phyloP scores from a whole-genome alignment of 768 basidiomycete species.

The Udeniomyces megalosporus region DNA sequence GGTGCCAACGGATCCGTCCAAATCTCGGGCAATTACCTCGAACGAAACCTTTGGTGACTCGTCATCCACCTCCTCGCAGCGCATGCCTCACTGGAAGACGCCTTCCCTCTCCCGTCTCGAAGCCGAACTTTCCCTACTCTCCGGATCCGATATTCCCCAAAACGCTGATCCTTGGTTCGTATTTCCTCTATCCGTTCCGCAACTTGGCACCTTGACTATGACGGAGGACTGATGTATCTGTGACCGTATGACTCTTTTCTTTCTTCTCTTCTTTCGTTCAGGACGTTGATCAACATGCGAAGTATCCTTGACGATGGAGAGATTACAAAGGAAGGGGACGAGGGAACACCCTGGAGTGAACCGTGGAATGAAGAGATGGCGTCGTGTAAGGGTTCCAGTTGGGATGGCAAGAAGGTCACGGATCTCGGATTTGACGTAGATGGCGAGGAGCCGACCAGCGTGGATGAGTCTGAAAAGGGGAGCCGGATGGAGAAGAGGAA shows the following conservation, averaged over 20 bases:
- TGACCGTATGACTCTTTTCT: too few relatives aligned
- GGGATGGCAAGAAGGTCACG: neutral
- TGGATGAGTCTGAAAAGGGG: constrained; percentile 38
- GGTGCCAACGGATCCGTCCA: constrained; percentile 49
- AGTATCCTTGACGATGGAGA: constrained; percentile 36
- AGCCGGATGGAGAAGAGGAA: constrained; percentile 24
- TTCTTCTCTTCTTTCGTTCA: too few relatives aligned
- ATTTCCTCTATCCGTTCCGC: too few relatives aligned
- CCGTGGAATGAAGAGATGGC: constrained; percentile 40
- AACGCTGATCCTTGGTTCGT: constrained; percentile 67
- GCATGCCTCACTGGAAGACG: neutral
- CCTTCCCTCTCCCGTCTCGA: neutral
- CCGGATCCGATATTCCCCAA: constrained; percentile 55
- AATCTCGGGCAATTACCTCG: neutral
- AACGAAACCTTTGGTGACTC: too few relatives aligned
- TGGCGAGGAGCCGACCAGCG: constrained; percentile 39
- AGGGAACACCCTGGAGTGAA: constrained; percentile 58
- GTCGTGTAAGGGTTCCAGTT: constrained; percentile 22
- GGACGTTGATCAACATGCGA: constrained; percentile 58
- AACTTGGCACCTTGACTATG: too few relatives aligned
- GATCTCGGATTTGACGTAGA: too few relatives aligned
- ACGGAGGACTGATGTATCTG: too few relatives aligned
- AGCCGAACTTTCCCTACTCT: constrained; percentile 1
- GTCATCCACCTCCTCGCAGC: too few relatives aligned
- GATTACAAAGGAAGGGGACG: constrained; percentile 32